Base-by-base conservation (phyloP, 345 rosid genomes). In the Salix suchowensis region DNA sequence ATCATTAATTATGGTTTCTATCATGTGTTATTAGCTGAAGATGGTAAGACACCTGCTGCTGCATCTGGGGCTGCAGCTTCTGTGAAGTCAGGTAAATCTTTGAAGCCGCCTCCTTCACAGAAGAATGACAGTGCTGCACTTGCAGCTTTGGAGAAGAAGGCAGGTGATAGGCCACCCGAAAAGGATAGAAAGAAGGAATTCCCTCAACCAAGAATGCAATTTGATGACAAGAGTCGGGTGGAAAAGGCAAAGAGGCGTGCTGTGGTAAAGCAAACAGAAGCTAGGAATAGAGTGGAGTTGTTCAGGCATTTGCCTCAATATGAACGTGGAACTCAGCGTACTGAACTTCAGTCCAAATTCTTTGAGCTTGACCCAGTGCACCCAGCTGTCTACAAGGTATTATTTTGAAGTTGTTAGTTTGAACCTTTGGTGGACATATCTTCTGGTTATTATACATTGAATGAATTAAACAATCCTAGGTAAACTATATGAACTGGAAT, bases 221-320 rank as follows among this genome's bases (percentile, higher is more conserved):
- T 92, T 70, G 97, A 94, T 86, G 98, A 94, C 72, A 84, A 76
- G 74, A 93, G 92, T 76, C 87, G 97, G 70, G 98, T 95, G 61
- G 97, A 91, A 50, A 96, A 93, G 86, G 96, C 98, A 9, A 96
- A 96, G 82, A 89, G 88, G 84, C 92, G 93, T 32, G 89, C 97
- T 19, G 94, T 96, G 73, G 96, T 93, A 6, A 92, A 92, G 75
- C 97, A 89, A 79, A 96, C 92, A 1, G 98, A 93, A 88, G 98
- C 87, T 37, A 89, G 89, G 81, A 93, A 91, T 58, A 89, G 94
- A 76, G 99, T 96, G 74, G 98, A 96, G 79, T 84, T 96, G 70
- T 96, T 96, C 80, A 87, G 98, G 88, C 99, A 96, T 88, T 87
- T 96, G 86, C 98, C 99, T 73, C 99, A 96, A 78, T 93, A 93